Evolutionary conservation across 2,329 filamentous ascomycete genomes (phyloP), one percentile per base, ranked within the genome.

Genomic region (Helotiales sp.): DNA sequence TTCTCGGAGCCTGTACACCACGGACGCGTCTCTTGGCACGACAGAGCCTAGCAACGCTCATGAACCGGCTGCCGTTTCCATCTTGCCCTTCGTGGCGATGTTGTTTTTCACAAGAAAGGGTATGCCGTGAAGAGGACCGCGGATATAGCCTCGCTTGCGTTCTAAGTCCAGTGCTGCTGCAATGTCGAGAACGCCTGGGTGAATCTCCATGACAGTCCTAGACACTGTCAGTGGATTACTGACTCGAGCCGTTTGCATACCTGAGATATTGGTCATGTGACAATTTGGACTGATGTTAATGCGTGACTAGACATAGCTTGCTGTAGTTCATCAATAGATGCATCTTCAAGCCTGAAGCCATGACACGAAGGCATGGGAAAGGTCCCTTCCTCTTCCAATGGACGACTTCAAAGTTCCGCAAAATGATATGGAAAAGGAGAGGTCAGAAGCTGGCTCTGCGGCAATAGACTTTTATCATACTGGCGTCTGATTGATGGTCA

Each of bases 81-180:
- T 82, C 52, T 80, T 80, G 69, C 91, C 88, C 62, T 84, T 84
- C 8, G 81, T 84, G 24, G 79, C 85, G 54, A 90, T 87, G 68
- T 87, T 88, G 69, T 92, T 88, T 72, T 92, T 92, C 62, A 91
- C 82, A 2, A 88, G 76, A 69, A 89, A 89, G 0, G 89, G 89
- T 42, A 93, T 89, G 2, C 89, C 89, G 69, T 92, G 89, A 1
- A 93, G 77, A 1, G 84, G 83, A 1, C 87, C 81, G n/a, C 86
- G 80, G 9, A 85, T 70, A 36, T 74, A 76, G 24, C 85, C 85
- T 1, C 73, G 66, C 12, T 70, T 67, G 17, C 88, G 80, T 71
- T 91, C 87, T 0, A 67, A 69, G 65, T 92, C 89, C 29, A 85
- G 75, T 13, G 75, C 67, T 5, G 74, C 73, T 3, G 89, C 89